Conservation (phyloP, 1,284 basidiomycete species). For the Sutorius eximius region DNA sequence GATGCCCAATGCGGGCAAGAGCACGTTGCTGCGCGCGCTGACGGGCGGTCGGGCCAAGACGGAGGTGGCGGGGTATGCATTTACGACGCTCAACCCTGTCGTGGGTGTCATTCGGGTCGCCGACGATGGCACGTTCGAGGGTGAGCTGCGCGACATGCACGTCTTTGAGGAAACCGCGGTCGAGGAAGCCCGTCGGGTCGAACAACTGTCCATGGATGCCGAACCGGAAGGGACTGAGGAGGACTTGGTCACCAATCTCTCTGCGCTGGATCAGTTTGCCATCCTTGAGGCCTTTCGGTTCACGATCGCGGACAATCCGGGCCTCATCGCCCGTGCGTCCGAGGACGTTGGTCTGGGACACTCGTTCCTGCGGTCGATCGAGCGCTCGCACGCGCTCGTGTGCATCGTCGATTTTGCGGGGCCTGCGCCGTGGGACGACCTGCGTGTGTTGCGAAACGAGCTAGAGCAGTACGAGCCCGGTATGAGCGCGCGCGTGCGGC, state of each 20-base stretch:
- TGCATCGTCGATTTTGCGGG: conserved; percentile 90
- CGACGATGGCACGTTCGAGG: conserved; percentile 77
- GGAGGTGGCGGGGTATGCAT: conserved; percentile 89
- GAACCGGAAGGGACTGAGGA: conserved; percentile 2
- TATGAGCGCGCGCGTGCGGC: conserved; percentile 70
- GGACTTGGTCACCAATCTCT: background rate
- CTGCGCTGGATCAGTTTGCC: conserved; percentile 43
- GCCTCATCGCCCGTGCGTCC: conserved; percentile 83
- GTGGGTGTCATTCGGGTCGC: conserved; percentile 90
- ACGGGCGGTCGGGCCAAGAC: conserved; percentile 84
- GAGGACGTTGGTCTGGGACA: conserved; percentile 83
- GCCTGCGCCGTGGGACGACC: conserved; percentile 73
- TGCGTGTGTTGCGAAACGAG: conserved; percentile 73
- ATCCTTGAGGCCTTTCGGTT: conserved; percentile 78
- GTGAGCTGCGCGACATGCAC: conserved; percentile 48
- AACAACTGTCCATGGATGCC: background rate
- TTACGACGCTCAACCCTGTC: conserved; percentile 94
- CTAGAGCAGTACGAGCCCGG: conserved; percentile 84
- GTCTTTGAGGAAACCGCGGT: conserved; percentile 73
- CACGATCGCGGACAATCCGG: conserved; percentile 97
- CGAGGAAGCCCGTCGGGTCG: conserved; percentile 52
- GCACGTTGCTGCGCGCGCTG: conserved; percentile 86
- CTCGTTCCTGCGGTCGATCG: conserved; percentile 90
- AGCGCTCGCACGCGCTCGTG: conserved; percentile 85
- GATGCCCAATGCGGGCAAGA: conserved; percentile 91